These are phyloP conservation scores for Penicillium sp. DNA, from an alignment of 2,329 filamentous ascomycete genomes.

Conservation along the genomic window DNA sequence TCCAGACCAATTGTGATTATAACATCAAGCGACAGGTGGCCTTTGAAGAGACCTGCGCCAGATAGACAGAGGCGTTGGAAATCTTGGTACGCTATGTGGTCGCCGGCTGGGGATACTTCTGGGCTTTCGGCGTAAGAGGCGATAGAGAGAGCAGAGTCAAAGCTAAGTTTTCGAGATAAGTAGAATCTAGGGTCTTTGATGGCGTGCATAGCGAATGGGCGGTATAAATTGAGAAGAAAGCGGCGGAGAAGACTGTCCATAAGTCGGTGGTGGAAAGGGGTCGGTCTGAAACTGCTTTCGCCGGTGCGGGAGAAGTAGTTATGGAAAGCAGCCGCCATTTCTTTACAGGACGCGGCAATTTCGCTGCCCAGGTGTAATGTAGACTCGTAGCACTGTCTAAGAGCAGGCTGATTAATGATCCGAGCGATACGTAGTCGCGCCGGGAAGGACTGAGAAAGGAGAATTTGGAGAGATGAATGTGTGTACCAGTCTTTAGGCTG, in stretches of 20 bases:
- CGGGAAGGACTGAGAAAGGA: constrained; percentile 11
- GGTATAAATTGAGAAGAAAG: constrained; percentile 14
- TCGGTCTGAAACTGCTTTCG: constrained; percentile 1
- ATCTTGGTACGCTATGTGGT: constrained; percentile 8
- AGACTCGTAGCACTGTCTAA: constrained; percentile 13
- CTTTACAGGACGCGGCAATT: constrained; percentile 13
- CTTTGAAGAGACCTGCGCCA: constrained; percentile 15
- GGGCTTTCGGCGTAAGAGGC: constrained; percentile 11
- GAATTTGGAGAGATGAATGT: constrained; percentile 15
- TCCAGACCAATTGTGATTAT: constrained; percentile 14
- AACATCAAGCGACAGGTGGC: constrained; percentile 13
- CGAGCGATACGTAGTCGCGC: constrained; percentile 11
- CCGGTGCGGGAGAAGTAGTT: neutral
- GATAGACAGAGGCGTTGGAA: constrained; percentile 15
- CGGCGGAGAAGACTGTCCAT: constrained; percentile 15
- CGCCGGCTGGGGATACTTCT: neutral
- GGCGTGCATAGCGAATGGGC: constrained; percentile 17
- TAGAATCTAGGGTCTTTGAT: constrained; percentile 17
- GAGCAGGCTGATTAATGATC: constrained; percentile 13
- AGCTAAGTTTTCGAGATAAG: constrained; percentile 17
- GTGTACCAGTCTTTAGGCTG: constrained; percentile 8
- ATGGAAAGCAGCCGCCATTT: constrained; percentile 6
- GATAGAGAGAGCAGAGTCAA: constrained; percentile 14
- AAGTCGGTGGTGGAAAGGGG: constrained; percentile 13
- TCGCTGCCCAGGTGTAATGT: constrained; percentile 13